These are phyloP conservation scores for Crithidia thermophila DNA, from an alignment of 208 protist genomes.

Conservation along the genomic window DNA sequence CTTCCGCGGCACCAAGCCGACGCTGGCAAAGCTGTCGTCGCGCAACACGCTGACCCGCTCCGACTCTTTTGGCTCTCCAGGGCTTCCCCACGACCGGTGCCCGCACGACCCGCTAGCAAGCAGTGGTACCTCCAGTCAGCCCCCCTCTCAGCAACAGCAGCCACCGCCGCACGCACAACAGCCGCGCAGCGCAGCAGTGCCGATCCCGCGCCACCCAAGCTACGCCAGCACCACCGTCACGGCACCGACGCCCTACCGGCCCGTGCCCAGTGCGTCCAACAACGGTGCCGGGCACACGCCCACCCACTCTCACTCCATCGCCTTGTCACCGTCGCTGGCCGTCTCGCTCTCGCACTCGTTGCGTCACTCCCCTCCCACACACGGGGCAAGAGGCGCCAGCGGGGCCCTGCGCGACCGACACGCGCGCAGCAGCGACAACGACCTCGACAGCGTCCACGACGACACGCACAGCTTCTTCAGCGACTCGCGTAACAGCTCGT, in stretches of 20 bases:
- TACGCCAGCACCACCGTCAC: background rate
- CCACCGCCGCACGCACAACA: no score
- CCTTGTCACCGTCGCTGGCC: no score
- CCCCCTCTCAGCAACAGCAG: background rate
- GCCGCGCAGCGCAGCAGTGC: conserved; percentile 7
- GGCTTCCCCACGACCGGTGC: background rate
- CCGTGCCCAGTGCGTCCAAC: background rate
- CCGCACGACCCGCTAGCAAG: background rate
- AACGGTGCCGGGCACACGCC: background rate
- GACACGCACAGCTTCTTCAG: conserved; percentile 17
- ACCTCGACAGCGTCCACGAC: conserved; percentile 15
- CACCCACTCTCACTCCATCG: background rate
- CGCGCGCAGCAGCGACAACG: conserved; percentile 3
- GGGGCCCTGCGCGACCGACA: background rate
- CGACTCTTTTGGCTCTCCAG: background rate
- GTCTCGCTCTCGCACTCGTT: conserved; percentile 9
- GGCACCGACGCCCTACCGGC: background rate
- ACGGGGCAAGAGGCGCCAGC: conserved; percentile 3
- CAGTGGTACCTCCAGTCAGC: background rate
- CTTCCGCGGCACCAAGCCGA: background rate
- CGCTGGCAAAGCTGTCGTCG: background rate
- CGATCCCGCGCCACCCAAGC: background rate
- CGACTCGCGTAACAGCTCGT: conserved; percentile 24
- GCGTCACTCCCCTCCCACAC: background rate
- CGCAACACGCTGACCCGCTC: background rate